These are phyloP conservation scores for Podospora pseudopauciseta DNA, from an alignment of 495 filamentous ascomycete genomes.

Conservation along the genomic window DNA sequence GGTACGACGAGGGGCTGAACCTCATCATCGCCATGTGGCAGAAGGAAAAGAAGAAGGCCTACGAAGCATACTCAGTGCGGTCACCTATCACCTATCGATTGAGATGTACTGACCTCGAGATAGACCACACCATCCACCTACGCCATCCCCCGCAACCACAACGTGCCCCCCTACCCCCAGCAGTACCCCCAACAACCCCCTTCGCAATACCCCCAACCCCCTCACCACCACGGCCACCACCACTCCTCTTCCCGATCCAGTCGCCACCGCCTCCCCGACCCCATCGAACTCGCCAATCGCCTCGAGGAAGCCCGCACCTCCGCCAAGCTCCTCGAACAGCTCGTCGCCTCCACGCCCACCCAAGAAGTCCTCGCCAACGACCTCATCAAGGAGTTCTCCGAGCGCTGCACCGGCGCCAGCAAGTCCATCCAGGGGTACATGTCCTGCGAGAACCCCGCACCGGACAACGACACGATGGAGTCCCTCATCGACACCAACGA, in stretches of 20 bases:
- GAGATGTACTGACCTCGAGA: neutral
- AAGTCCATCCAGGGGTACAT: constrained; percentile 82
- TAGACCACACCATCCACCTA: neutral
- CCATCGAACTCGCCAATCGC: constrained; percentile 75
- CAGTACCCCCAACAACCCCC: constrained; percentile 9
- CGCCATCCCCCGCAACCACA: neutral
- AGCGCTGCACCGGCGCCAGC: constrained; percentile 77
- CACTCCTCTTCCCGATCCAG: constrained; percentile 38
- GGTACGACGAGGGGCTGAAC: constrained; percentile 66
- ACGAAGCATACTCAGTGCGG: constrained; percentile 42
- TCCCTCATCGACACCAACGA: constrained; percentile 95
- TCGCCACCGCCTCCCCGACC: constrained; percentile 57
- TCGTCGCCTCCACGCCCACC: constrained; percentile 76
- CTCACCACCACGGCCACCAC: constrained; percentile 39
- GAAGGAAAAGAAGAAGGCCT: constrained; percentile 70
- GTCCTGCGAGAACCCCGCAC: constrained; percentile 66
- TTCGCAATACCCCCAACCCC: neutral
- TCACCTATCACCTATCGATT: neutral
- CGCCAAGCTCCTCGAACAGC: constrained; percentile 84
- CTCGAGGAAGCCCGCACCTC: constrained; percentile 88
- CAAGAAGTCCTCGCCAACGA: constrained; percentile 75
- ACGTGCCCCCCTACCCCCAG: neutral
- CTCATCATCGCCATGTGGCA: constrained; percentile 77
- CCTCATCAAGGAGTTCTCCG: constrained; percentile 84
- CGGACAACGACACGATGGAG: constrained; percentile 89